Evolutionary conservation across 2,329 filamentous ascomycete genomes (phyloP).

Genomic region (Myriosclerotinia duriaeana): DNA sequence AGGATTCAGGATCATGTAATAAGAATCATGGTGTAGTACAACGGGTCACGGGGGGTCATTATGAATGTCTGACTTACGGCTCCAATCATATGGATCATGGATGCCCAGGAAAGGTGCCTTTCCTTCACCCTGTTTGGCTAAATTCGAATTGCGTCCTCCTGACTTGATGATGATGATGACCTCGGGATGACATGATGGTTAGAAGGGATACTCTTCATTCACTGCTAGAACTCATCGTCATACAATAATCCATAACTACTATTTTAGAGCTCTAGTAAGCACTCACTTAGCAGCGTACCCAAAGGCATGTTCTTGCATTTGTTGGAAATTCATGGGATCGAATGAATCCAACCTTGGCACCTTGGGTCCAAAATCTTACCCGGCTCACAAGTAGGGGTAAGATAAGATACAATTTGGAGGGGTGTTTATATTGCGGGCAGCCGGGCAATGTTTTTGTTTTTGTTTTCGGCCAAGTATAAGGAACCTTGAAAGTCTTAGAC

Average conservation of each 20-base stretch:
- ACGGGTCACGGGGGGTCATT: neutral
- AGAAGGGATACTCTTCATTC: constrained; percentile 3
- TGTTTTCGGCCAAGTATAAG: neutral
- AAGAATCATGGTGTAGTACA: neutral
- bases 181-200: neutral
- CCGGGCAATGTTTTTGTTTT: constrained; percentile 1
- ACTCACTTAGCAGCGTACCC: constrained; percentile 10
- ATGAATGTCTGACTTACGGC: neutral
- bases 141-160: constrained; percentile 2
- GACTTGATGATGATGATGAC: neutral
- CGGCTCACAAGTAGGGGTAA: neutral
- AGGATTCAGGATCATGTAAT: constrained; percentile 12
- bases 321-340: constrained; percentile 17
- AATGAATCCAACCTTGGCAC: constrained; percentile 1
- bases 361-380: constrained; percentile 9
- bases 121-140: constrained; percentile 8
- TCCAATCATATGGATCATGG: neutral
- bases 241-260: neutral
- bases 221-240: neutral
- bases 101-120: constrained; percentile 3
- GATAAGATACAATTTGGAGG: constrained; percentile 10
- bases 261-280: constrained; percentile 12
- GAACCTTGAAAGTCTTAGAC: neutral
- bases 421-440: constrained; percentile 11
- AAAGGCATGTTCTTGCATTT: constrained; percentile 21